These are phyloP conservation scores for Phytomonas sp. DNA, from an alignment of 208 protist species.

Conservation along the genomic window DNA sequence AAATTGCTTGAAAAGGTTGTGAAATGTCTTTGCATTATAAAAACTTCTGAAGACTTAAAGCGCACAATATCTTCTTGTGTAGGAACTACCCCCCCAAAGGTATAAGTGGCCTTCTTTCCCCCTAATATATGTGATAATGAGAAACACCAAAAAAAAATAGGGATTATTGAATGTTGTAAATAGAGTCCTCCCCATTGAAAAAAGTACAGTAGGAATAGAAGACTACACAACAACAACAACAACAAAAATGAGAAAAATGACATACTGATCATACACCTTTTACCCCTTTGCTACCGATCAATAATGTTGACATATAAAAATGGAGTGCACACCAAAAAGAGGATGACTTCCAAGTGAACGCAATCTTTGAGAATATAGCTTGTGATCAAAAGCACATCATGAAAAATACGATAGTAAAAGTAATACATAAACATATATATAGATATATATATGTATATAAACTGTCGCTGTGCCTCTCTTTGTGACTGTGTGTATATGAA, in stretches of 20 bases:
- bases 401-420: not conserved
- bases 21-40: not conserved
- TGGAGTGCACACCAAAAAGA: not conserved
- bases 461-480: too few species aligned
- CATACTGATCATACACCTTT: not conserved
- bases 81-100: not conserved
- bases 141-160: not conserved
- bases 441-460: too few species aligned
- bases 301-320: not conserved
- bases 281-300: not conserved
- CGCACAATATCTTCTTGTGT: not conserved
- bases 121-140: conserved; percentile 1
- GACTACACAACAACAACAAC: not conserved
- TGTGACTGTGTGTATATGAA: too few species aligned
- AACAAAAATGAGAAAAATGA: not conserved
- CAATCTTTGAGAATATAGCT: not conserved
- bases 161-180: not conserved
- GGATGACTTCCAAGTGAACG: not conserved
- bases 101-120: not conserved
- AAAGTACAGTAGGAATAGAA: not conserved
- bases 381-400: not conserved
- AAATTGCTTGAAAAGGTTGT: not conserved
- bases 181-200: not conserved
- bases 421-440: not conserved
- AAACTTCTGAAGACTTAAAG: not conserved